Base-by-base conservation (phyloP, 306 rosid genomes). In the Leucaena leucocephala region DNA sequence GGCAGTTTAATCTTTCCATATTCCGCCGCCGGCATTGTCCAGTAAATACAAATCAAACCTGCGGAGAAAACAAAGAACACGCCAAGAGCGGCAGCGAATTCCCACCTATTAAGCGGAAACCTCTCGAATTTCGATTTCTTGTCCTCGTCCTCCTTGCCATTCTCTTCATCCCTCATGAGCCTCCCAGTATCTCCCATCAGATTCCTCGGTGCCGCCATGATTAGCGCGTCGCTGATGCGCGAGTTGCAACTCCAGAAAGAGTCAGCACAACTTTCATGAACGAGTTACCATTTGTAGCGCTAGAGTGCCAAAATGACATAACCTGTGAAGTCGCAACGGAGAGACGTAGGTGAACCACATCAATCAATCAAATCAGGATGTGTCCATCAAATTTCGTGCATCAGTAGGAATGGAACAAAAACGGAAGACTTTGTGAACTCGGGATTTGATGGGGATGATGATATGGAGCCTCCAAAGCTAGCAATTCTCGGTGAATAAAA, bases 151-250 rank as follows among this genome's bases (percentile, higher is more conserved):
- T 91, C 90, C 42, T 58, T 71, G 42, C 89, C 91, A 45, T 63
- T 89, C 88, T 95, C 98, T 76, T 90, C 94, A 76, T 94, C 97
- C 81, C 86, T 83, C 44, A 75, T 3, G 48, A 71, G 42, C 82
- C 85, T 80, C 13, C 78, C 84, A 4, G 42, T 48, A 35, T 88
- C 91, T 19, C 70, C 88, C 66, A 76, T 68, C 86, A 86, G 77
- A 80, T 79, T 93, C 84, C 99, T 89, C 61, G 99, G 93, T 76
- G 97, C 99, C 91, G 93, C 97, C 95, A 90, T 90, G n/a, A 36
- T 19, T 48, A 58, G 15, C 44, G 45, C 50, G 22, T 16, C 50
- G 59, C 22, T 40, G 15, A 10, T 21, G 54, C 33, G 38, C 54
- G 45, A 44, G 40, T 21, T 10, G 62, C 49, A 58, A 73, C 76